Conservation (phyloP, 345 rosid species). For the Eutrema yunnanense region DNA sequence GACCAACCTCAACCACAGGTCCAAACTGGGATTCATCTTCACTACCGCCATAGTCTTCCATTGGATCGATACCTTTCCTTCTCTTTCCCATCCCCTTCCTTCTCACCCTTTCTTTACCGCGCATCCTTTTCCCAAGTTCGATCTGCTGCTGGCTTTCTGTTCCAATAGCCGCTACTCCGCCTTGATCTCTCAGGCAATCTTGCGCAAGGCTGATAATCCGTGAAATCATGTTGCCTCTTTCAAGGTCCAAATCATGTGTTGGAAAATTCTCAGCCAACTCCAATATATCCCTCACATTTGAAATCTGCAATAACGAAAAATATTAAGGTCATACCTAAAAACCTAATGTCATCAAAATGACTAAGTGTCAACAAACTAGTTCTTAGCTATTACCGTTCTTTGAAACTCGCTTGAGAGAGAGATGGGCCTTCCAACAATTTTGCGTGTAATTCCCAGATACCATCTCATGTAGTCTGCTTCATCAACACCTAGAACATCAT, state of each 20-base stretch:
- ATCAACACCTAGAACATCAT: constrained; percentile 55
- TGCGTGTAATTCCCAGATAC: constrained; percentile 75
- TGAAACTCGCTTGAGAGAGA: constrained; percentile 79
- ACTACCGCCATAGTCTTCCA: constrained; percentile 49
- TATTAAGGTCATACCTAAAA: background rate
- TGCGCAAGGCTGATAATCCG: constrained; percentile 69
- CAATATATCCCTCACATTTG: constrained; percentile 75
- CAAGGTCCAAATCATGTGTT: constrained; percentile 59
- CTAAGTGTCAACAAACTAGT: constrained; percentile 1
- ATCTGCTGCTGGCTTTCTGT: constrained; percentile 33
- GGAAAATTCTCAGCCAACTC: constrained; percentile 71
- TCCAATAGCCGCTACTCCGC: constrained; percentile 36
- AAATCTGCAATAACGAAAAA: constrained; percentile 41
- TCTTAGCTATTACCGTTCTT: constrained; percentile 51
- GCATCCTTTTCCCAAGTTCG: constrained; percentile 61
- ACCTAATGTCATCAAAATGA: background rate
- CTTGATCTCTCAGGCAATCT: constrained; percentile 79
- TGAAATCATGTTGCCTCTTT: constrained; percentile 57
- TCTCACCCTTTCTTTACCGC: constrained; percentile 83
- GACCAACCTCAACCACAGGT: constrained; percentile 48
- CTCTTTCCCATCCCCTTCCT: constrained; percentile 64
- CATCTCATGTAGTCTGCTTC: constrained; percentile 79
- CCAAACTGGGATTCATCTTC: constrained; percentile 53
- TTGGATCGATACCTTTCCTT: constrained; percentile 53
- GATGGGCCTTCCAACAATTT: constrained; percentile 75